Conservation (phyloP, 371 early-diverging fungal genomes). For the Mucor sp. region DNA sequence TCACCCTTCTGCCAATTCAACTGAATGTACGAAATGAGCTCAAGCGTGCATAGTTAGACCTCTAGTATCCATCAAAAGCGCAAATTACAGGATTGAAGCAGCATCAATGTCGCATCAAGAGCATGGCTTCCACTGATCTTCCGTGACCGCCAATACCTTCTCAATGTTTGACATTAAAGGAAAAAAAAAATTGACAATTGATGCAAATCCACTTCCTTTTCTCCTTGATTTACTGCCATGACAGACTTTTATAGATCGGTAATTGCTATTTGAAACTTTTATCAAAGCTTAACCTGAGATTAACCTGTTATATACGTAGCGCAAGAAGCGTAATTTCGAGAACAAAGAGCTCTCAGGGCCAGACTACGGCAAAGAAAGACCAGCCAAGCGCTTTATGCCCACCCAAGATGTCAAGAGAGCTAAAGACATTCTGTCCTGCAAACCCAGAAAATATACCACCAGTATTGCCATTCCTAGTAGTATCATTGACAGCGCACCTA, state of each 20-base stretch:
- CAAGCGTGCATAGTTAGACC: no score
- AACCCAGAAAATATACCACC: conserved; percentile 60
- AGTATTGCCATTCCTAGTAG: conserved; percentile 74
- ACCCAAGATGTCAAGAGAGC: conserved; percentile 21
- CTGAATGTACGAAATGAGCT: no score
- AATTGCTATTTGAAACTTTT: not conserved
- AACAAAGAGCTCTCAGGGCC: conserved; percentile 57
- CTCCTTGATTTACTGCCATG: conserved; percentile 1
- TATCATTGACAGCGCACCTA: conserved; percentile 70
- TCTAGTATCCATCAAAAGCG: not conserved
- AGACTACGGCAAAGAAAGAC: conserved; percentile 44
- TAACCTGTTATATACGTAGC: conserved; percentile 2
- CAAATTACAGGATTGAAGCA: not conserved
- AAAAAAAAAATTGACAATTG: not conserved
- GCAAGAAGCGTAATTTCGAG: conserved; percentile 42
- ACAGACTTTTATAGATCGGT: conserved; percentile 26
- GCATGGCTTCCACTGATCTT: not conserved
- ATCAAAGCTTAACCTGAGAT: not conserved
- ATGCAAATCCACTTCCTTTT: not conserved
- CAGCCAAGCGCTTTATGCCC: conserved; percentile 21
- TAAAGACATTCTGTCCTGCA: conserved; percentile 21
- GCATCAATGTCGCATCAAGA: not conserved
- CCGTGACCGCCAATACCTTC: conserved; percentile 4
- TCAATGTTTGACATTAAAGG: not conserved
- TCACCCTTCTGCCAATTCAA: no score